Base-by-base conservation (phyloP, 208 protist genomes). In the Trypanosoma rangeli region DNA sequence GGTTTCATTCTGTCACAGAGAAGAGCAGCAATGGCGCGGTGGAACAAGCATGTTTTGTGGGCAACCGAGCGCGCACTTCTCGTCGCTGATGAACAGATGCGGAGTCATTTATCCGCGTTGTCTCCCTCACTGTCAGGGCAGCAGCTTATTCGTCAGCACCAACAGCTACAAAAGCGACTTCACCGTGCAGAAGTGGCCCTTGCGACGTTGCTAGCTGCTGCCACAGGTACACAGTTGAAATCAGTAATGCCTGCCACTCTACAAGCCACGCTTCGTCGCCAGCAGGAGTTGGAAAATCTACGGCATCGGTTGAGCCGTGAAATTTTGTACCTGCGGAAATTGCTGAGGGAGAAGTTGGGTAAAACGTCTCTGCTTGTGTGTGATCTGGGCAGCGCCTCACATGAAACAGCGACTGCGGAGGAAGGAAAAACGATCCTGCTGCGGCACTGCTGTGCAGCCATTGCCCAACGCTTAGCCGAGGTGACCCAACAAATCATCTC, bases 241-340 rank as follows among this genome's bases (percentile, higher is more conserved):
- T 52, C 50, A 48, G 74, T 80, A 35, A 64, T 68, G 39, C 55
- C 55, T 35, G 16, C 13, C 8, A 8, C 31, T 64, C 59, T 73
- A 66, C 55, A 80, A 75, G 42, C 29, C 58, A 12, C 69, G 71
- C 39, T 73, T 24, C 53, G 31, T 29, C 55, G 70, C 2, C 37
- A 61, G 29, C 63, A 69, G 28, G 64, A 67, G 28, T 44, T 81
- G 35, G 52, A 76, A 24, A 20, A 57, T 9, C 56, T 89, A 50
- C 59, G 72, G 12, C 74, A 77, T 52, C 67, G 61, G 13, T 64
- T 89, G 4, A 62, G 28, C 61, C 74, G 64, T 8, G 80, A 89
- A 61, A 57, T 89, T 0, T 58, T 85, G 18, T 89, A 74, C 63
- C 68, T 89, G 8, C 76, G 82, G 55, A 79, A 83, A 71, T 55